A percentile compares a stretch with the other conserved stretches of the same genome.
Conservation (phyloP, 2,329 filamentous ascomycete species). For the Calonectria hongkongensis region DNA sequence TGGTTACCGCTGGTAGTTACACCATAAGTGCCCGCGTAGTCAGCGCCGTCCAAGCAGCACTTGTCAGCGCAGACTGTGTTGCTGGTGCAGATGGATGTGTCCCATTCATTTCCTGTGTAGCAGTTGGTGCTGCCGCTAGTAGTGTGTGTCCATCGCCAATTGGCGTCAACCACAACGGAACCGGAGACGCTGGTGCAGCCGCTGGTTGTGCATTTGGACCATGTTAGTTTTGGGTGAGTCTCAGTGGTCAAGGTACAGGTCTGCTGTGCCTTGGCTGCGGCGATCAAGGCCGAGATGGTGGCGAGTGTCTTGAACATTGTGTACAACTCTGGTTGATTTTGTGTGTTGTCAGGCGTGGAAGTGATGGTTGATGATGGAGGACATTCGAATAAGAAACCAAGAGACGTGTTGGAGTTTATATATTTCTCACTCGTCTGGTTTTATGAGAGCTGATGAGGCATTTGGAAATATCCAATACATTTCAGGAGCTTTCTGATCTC, state of each 20-base stretch:
- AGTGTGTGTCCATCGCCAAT: slow-evolving; percentile 77
- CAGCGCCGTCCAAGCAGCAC: slow-evolving; percentile 73
- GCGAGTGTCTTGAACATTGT: slow-evolving; percentile 57
- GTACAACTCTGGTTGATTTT: slow-evolving; percentile 37
- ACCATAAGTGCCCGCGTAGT: slow-evolving; percentile 72
- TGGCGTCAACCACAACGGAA: slow-evolving; percentile 74
- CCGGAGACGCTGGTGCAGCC: slow-evolving; percentile 71
- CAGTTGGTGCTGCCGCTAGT: slow-evolving; percentile 70
- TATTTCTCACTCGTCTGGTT: slow-evolving; percentile 1
- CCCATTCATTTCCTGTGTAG: slow-evolving; percentile 72
- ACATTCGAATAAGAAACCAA: background rate
- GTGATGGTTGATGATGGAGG: slow-evolving; percentile 5
- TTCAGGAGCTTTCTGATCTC: background rate
- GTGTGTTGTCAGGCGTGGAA: slow-evolving; percentile 16
- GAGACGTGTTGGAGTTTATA: slow-evolving; percentile 31
- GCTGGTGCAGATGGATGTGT: slow-evolving; percentile 63
- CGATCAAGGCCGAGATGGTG: slow-evolving; percentile 54
- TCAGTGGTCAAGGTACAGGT: slow-evolving; percentile 69
- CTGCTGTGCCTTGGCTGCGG: slow-evolving; percentile 66
- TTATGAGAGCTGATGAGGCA: slow-evolving; percentile 1
- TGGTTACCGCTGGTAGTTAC: slow-evolving; percentile 71
- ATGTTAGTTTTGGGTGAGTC: slow-evolving; percentile 71
- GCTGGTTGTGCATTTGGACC: slow-evolving; percentile 70
- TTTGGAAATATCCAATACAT: slow-evolving; percentile 1
- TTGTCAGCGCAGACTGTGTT: slow-evolving; percentile 66